A percentile compares a stretch with the other conserved stretches of the same genome.
Conservation (phyloP, 768 basidiomycete species). For the Pholiota microspora region DNA sequence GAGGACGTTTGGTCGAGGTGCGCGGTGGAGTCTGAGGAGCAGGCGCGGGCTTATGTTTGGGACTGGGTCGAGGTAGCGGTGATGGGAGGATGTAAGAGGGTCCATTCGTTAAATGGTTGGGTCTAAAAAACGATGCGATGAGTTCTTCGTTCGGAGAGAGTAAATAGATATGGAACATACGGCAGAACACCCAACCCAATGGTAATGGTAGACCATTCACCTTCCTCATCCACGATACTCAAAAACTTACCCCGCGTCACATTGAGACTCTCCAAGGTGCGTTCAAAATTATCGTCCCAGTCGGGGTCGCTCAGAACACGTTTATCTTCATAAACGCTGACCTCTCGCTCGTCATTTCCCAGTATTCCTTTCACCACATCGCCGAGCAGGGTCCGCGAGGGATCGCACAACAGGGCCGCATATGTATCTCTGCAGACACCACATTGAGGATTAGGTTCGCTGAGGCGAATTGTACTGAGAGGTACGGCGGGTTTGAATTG, state of each 20-base stretch:
- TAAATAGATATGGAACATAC: constrained; percentile 44
- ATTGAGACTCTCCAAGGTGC: constrained; percentile 79
- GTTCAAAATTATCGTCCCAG: constrained; percentile 84
- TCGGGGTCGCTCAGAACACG: constrained; percentile 90
- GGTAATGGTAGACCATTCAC: constrained; percentile 66
- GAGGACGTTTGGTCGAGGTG: constrained; percentile 51
- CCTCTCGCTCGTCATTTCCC: constrained; percentile 55
- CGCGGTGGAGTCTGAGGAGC: constrained; percentile 41
- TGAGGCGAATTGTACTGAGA: constrained; percentile 65
- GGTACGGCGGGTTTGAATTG: constrained; percentile 80
- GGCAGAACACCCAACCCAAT: constrained; percentile 68
- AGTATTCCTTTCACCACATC: constrained; percentile 72
- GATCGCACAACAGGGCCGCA: constrained; percentile 70
- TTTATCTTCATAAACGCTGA: constrained; percentile 85
- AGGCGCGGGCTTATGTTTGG: constrained; percentile 36
- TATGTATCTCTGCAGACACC: constrained; percentile 89
- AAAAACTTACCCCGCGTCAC: constrained; percentile 85
- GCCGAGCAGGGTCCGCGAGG: constrained; percentile 62
- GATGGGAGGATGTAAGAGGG: constrained; percentile 62
- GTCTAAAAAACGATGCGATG: constrained; percentile 39
- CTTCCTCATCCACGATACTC: constrained; percentile 87
- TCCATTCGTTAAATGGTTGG: constrained; percentile 50
- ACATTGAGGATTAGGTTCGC: constrained; percentile 72
- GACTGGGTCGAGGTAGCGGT: constrained; percentile 57
- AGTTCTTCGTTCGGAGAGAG: no score